phyloP scores from a whole-genome alignment of 1,284 basidiomycete species.

The Leccinum solheimii region DNA sequence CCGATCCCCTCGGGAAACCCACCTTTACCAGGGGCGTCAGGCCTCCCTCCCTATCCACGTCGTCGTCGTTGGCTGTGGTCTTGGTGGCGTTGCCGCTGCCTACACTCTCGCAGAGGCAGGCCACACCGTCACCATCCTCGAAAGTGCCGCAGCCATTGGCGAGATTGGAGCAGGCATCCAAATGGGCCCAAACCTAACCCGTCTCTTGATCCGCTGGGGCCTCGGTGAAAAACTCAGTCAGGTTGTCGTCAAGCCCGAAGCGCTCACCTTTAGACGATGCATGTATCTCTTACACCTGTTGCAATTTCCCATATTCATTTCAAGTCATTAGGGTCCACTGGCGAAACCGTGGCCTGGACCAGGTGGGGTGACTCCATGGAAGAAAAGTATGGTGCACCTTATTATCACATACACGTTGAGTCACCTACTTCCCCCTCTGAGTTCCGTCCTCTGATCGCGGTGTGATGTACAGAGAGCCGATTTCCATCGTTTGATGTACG shows the following conservation, averaged over 20 bases:
- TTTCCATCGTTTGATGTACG: constrained; percentile 46
- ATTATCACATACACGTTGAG: constrained; percentile 52
- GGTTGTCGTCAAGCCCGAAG: constrained; percentile 44
- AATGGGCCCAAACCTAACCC: constrained; percentile 48
- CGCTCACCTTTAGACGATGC: constrained; percentile 51
- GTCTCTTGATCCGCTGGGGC: constrained; percentile 55
- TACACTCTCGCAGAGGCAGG: constrained; percentile 48
- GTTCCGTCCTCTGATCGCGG: not conserved
- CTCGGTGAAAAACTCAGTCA: constrained; percentile 43
- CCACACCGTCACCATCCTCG: constrained; percentile 51
- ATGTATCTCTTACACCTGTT: constrained; percentile 7
- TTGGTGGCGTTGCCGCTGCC: constrained; percentile 51
- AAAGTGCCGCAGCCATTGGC: constrained; percentile 38
- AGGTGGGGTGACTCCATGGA: constrained; percentile 44
- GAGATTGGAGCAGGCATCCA: constrained; percentile 53
- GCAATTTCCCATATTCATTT: not conserved
- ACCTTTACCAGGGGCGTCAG: constrained; percentile 30
- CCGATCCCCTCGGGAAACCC: not conserved
- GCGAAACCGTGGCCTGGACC: constrained; percentile 47
- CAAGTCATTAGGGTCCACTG: constrained; percentile 36
- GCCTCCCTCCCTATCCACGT: constrained; percentile 39
- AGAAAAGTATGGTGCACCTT: constrained; percentile 47
- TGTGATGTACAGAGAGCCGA: constrained; percentile 45
- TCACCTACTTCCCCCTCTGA: not conserved
- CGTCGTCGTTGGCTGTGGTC: constrained; percentile 52